These are phyloP conservation scores for Rhododendron kiyosumense DNA, from an alignment of 148 eudicot genomes.

Conservation along the genomic window DNA sequence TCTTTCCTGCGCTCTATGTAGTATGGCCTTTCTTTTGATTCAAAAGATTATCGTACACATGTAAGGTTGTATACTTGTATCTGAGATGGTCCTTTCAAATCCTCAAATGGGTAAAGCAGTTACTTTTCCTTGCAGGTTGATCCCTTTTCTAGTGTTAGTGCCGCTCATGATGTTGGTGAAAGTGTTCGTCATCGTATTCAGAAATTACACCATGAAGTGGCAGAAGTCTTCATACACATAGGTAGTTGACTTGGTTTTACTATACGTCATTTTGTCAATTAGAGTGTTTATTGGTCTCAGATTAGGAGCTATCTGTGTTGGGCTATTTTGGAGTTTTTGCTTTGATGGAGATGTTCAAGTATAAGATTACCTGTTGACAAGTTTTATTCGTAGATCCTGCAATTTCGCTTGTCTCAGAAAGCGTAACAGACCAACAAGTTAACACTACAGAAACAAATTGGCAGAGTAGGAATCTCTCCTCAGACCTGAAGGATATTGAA, in stretches of 20 bases:
- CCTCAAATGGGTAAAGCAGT: conserved; percentile 7
- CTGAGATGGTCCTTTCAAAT: background rate
- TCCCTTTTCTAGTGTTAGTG: conserved; percentile 90
- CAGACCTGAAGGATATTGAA: conserved; percentile 53
- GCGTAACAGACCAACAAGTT: conserved; percentile 21
- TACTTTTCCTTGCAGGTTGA: conserved; percentile 61
- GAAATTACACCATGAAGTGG: conserved; percentile 69
- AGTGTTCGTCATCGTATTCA: conserved; percentile 73
- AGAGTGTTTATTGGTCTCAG: background rate
- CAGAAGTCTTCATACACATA: conserved; percentile 96
- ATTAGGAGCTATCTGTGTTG: background rate
- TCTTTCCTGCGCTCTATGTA: background rate
- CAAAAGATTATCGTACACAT: background rate
- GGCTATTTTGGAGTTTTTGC: background rate
- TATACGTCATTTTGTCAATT: too few relatives aligned
- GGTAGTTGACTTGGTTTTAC: conserved; percentile 38
- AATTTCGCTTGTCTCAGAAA: conserved; percentile 40
- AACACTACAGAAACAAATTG: conserved; percentile 20
- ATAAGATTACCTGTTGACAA: background rate
- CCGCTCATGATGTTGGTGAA: conserved; percentile 88
- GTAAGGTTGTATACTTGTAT: background rate
- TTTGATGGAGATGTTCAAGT: background rate
- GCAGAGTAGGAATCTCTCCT: conserved; percentile 12
- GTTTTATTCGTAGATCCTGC: conserved; percentile 55
- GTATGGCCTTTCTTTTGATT: background rate